Conservation (phyloP, 2,329 filamentous ascomycete species). For the Penicillium sp. region DNA sequence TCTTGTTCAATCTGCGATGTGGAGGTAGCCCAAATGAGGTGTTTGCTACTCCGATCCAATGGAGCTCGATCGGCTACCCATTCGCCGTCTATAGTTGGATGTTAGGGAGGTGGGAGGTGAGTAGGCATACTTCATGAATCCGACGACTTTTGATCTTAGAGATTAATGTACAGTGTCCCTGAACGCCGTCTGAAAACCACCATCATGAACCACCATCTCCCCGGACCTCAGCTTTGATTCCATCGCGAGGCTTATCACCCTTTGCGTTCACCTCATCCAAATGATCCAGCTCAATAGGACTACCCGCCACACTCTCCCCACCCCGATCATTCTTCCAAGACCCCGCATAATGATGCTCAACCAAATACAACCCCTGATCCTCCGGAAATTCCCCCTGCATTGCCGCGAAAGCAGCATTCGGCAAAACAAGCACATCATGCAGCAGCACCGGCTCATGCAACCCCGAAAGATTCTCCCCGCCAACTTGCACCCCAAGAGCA, state of each 20-base stretch:
- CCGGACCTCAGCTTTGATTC: not conserved
- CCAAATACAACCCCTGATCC: conserved; percentile 15
- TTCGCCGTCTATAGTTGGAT: too few species aligned
- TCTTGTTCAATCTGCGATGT: too few species aligned
- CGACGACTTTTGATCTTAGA: too few species aligned
- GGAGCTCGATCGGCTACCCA: too few species aligned
- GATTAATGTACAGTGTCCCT: too few species aligned
- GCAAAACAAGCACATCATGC: conserved; percentile 19
- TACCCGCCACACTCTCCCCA: conserved; percentile 2
- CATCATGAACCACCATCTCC: not conserved
- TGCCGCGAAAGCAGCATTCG: conserved; percentile 18
- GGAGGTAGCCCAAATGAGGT: too few species aligned
- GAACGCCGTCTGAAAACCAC: too few species aligned
- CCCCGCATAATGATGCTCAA: conserved; percentile 21
- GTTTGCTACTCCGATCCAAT: too few species aligned
- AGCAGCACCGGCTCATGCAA: conserved; percentile 13
- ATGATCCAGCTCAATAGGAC: not conserved
- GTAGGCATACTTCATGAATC: too few species aligned
- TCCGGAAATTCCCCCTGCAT: conserved; percentile 11
- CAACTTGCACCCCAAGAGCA: conserved; percentile 2
- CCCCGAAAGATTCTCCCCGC: conserved; percentile 5
- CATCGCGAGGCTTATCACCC: not conserved
- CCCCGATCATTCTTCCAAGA: conserved; percentile 21
- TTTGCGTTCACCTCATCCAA: not conserved
- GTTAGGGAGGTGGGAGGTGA: too few species aligned